Percentiles rank a stretch among this genome's conserved stretches.
These are phyloP conservation scores for Phytopythium mirpurense DNA, from an alignment of 352 stramenopile genomes.

Conservation along the genomic window DNA sequence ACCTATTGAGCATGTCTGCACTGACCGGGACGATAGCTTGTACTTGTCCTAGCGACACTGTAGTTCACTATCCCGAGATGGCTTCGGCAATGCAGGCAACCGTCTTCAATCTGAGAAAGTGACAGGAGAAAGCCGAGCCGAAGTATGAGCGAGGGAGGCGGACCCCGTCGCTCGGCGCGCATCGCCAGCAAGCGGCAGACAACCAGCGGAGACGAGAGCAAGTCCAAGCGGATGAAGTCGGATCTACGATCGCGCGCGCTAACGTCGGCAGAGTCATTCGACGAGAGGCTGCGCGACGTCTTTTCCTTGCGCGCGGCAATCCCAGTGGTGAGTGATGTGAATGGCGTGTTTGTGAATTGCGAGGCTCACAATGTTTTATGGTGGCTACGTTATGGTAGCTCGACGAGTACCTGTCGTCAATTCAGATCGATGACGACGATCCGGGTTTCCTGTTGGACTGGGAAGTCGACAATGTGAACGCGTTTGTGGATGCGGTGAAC, in stretches of 20 bases:
- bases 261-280: constrained; percentile 14
- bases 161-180: neutral
- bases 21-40: too few relatives aligned
- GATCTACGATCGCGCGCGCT: constrained; percentile 9
- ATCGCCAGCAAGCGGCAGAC: too few relatives aligned
- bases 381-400: constrained; percentile 4
- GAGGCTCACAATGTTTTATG: neutral
- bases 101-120: too few relatives aligned
- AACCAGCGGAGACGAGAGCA: too few relatives aligned
- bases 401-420: constrained; percentile 11
- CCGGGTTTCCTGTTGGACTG: constrained; percentile 11
- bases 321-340: constrained; percentile 17
- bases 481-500: constrained; percentile 16
- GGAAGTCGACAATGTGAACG: constrained; percentile 11
- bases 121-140: neutral
- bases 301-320: constrained; percentile 16
- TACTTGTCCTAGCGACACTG: too few relatives aligned
- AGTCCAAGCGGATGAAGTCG: constrained; percentile 10
- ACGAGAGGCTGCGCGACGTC: constrained; percentile 16
- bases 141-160: neutral
- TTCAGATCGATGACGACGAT: constrained; percentile 15
- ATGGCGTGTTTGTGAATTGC: constrained; percentile 4
- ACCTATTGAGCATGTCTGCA: too few relatives aligned
- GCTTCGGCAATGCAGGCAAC: too few relatives aligned
- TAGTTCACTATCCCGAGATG: too few relatives aligned